phyloP scores from a whole-genome alignment of 345 rosid species.

The Citrus maxima region DNA sequence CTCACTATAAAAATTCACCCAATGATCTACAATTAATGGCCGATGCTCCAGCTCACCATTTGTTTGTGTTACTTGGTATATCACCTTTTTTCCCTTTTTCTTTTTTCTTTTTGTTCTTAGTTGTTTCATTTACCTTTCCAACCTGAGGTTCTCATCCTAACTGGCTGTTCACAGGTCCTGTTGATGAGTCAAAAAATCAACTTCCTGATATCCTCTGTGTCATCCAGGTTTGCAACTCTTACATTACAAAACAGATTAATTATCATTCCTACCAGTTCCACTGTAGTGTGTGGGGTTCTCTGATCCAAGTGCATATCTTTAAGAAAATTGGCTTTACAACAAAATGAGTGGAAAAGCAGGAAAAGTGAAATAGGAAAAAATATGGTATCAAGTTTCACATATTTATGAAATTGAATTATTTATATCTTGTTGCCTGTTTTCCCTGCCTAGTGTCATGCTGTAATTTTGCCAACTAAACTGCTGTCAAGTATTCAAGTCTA shows the following conservation, averaged over 20 bases:
- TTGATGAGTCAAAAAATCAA: constrained; percentile 80
- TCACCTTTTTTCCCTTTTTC: not conserved
- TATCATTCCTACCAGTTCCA: not conserved
- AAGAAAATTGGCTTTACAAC: not conserved
- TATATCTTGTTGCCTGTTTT: not conserved
- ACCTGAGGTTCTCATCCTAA: constrained; percentile 13
- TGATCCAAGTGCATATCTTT: not conserved
- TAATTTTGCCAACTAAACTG: not conserved
- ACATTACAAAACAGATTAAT: not conserved
- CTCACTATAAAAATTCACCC: constrained; percentile 98
- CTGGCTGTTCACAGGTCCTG: constrained; percentile 63
- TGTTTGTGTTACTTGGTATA: constrained; percentile 88
- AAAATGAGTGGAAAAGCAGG: not conserved
- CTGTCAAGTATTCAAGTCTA: not conserved
- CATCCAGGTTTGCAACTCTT: constrained; percentile 62
- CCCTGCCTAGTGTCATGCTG: not conserved
- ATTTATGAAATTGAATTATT: not conserved
- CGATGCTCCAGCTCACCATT: constrained; percentile 99
- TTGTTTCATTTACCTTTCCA: constrained; percentile 8
- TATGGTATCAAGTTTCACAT: not conserved
- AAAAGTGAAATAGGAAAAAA: not conserved
- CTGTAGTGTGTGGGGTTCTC: not conserved
- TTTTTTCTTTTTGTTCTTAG: not conserved
- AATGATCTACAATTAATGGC: constrained; percentile 96
- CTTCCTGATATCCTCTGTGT: constrained; percentile 96